Evolutionary conservation across 2,329 filamentous ascomycete genomes (phyloP), one percentile per base, ranked within the genome.

Genomic region (Beauveria sp.): DNA sequence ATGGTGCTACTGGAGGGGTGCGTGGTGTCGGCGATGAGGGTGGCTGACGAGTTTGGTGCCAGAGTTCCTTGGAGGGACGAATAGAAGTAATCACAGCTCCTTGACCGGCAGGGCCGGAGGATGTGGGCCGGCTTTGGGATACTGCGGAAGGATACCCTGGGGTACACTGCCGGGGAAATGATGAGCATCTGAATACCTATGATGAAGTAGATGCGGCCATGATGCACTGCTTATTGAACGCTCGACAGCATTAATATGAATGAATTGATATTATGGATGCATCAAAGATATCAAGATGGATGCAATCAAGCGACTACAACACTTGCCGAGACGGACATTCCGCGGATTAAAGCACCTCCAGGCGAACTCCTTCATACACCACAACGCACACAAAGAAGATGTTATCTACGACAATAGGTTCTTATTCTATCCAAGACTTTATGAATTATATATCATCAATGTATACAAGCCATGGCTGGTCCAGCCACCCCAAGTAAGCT

Each of bases 1-100:
- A 83, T 86, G 82, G 82, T 86, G 1, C 65, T 86, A 18, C 69
- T 86, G 3, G 84, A 86, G 68, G 84, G 84, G 1, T 87, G 84
- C 60, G 73, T 86, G 3, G 75, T 83, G 2, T 86, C 83, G 8
- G 82, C 84, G 1, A 81, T 82, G 76, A 74, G 78, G 40, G 74
- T 86, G 50, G 84, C 82, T 0, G 65, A 72, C n/a, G 77, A 76
- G 14, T 77, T 86, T 66, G 80, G 73, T 7, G 78, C 86, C 5
- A 66, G 71, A 6, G 66, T 77, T 22, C 77, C 77, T 0, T 78
- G 70, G 75, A 46, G 49, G 42, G n/a, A 38, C 5, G 56, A 22
- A 26, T 50, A 28, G 0, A 8, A 16, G 30, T 12, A 22, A 2
- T 10, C 20, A 20, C 43, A 14, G 20, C 9, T 46, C 3, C 8